Evolutionary conservation across 805 yeast genomes (phyloP), one percentile per base, ranked within the genome.

Genomic region (Saccharomyces kudriavzevii): DNA sequence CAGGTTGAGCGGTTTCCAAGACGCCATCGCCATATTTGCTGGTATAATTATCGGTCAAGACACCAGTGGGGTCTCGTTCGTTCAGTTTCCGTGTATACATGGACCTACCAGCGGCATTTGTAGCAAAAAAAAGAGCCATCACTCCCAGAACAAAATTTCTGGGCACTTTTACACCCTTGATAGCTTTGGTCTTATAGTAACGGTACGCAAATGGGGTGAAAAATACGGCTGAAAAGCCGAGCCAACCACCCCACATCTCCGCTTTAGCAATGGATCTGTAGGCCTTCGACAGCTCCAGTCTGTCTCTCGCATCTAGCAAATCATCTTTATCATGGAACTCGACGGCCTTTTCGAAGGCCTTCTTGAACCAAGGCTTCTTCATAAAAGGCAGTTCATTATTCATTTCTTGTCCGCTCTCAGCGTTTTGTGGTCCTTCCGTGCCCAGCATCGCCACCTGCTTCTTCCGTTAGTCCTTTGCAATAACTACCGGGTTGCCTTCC

Each of bases 241-340:
- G 52, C 72, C 78, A 70, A 2, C 81, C 77, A 22, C 72, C 63
- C 31, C 57, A 61, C 17, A 72, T 14, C 29, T 77, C 70, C 1
- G 70, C 58, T 4, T 64, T 59, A 5, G 75, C 68, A 47, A 76
- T 68, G 3, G 66, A 59, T 29, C 69, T 60, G 58, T 75, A 76
- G 10, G 75, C 66, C 11, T 66, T 60, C 2, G 77, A 71, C 24
- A 81, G 60, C 20, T 70, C 70, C 20, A 63, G 58, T 45, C 86
- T 63, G 48, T 81, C 82, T 4, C 64, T 61, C 1, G 69, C 55
- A 22, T 70, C 71, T 45, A 81, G 62, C 4, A 57, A 62, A 40
- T 74, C 75, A 56, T 81, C 86, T 40, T 70, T 71, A 45, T 79
- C 78, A 56, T 80, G 78, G 60, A 81, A 79, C 28, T 70, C 66